Percentiles rank a stretch among this genome's conserved stretches.
Evolutionary conservation across 2,329 filamentous ascomycete species (phyloP).

Genomic region (Fusarium sp.): DNA sequence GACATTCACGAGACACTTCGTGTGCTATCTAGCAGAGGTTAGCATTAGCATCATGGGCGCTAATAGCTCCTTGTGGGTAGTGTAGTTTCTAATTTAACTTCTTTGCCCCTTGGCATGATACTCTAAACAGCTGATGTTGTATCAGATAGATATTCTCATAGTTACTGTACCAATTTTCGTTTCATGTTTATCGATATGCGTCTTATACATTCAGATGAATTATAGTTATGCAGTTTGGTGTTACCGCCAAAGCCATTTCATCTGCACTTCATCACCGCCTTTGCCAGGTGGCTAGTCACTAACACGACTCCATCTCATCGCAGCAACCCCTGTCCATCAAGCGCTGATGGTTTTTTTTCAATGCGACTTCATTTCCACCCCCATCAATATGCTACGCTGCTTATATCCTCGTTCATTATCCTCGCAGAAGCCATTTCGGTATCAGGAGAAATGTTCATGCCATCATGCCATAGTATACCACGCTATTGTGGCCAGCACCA

Average conservation of each 20-base stretch:
- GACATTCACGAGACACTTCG: conserved; percentile 12
- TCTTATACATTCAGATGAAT: not conserved
- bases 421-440: conserved; percentile 9
- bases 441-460: conserved; percentile 21
- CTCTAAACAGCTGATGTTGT: not conserved
- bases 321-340: conserved; percentile 41
- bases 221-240: not conserved
- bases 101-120: conserved; percentile 8
- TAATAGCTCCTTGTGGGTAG: conserved; percentile 31
- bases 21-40: conserved; percentile 20
- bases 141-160: not conserved
- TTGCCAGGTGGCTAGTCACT: conserved; percentile 23
- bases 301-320: conserved; percentile 33
- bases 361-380: conserved; percentile 31
- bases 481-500: conserved; percentile 7
- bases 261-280: conserved; percentile 33
- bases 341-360: conserved; percentile 30
- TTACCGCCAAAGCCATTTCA: conserved; percentile 10
- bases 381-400: conserved; percentile 24
- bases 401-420: conserved; percentile 10
- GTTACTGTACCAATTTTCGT: not conserved
- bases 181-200: not conserved
- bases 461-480: conserved; percentile 10
- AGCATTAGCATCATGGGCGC: conserved; percentile 20
- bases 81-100: conserved; percentile 28